These are phyloP conservation scores for Aureobasidium musti DNA, from an alignment of 2,329 filamentous ascomycete genomes.

Conservation along the genomic window DNA sequence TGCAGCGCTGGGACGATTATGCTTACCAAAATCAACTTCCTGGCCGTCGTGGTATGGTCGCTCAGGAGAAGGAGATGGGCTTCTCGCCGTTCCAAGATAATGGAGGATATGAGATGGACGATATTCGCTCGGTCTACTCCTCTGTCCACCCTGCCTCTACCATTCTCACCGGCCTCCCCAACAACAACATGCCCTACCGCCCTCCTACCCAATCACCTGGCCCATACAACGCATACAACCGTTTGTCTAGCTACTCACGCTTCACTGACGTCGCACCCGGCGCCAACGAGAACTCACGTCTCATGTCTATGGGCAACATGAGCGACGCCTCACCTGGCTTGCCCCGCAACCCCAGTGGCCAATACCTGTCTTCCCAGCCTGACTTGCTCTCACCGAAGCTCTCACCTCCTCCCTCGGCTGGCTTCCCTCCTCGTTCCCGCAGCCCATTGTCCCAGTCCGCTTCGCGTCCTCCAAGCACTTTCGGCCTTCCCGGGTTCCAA, in stretches of 20 bases:
- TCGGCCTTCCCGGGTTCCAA: slow-evolving; percentile 55
- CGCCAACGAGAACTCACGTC: slow-evolving; percentile 45
- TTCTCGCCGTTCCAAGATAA: slow-evolving; percentile 35
- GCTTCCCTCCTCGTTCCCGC: slow-evolving; percentile 36
- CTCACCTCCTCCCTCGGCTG: slow-evolving; percentile 34
- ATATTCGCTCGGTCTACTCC: slow-evolving; percentile 95
- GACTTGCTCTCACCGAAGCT: slow-evolving; percentile 45
- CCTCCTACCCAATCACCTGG: slow-evolving; percentile 78
- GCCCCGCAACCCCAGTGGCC: slow-evolving; percentile 36
- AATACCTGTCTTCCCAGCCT: slow-evolving; percentile 42
- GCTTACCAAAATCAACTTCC: slow-evolving; percentile 83
- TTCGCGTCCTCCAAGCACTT: slow-evolving; percentile 26
- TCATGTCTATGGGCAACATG: slow-evolving; percentile 56
- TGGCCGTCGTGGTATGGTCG: slow-evolving; percentile 73
- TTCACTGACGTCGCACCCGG: slow-evolving; percentile 46
- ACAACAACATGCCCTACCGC: slow-evolving; percentile 38
- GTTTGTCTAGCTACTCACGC: slow-evolving; percentile 65
- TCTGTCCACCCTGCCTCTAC: slow-evolving; percentile 84
- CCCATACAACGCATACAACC: slow-evolving; percentile 65
- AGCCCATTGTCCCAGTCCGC: slow-evolving; percentile 31
- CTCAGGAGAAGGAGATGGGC: slow-evolving; percentile 59
- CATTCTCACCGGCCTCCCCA: slow-evolving; percentile 74
- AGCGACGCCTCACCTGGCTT: slow-evolving; percentile 56
- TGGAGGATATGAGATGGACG: slow-evolving; percentile 88
- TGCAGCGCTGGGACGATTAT: slow-evolving; percentile 98